A percentile compares a stretch with the other conserved stretches of the same genome.
Conservation (phyloP, 1,284 basidiomycete species). For the Ceratobasidium sp. region DNA sequence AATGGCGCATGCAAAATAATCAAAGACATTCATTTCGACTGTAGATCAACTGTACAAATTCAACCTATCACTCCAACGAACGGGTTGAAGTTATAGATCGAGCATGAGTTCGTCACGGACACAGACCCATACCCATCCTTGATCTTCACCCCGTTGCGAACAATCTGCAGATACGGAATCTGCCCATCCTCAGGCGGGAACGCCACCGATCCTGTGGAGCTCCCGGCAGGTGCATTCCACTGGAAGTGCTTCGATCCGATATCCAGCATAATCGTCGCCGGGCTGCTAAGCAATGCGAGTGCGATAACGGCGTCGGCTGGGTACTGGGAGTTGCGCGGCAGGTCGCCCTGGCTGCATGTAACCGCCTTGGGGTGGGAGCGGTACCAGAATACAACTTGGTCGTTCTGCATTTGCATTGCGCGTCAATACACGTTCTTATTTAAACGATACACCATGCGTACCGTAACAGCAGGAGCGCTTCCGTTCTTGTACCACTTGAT, state of each 20-base stretch:
- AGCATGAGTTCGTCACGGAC: slow-evolving; percentile 46
- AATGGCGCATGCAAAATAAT: too few relatives aligned
- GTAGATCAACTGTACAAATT: background rate
- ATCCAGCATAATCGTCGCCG: slow-evolving; percentile 53
- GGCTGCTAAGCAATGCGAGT: slow-evolving; percentile 52
- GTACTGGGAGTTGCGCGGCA: slow-evolving; percentile 53
- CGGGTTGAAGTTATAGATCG: slow-evolving; percentile 41
- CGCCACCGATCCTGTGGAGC: slow-evolving; percentile 53
- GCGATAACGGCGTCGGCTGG: slow-evolving; percentile 54
- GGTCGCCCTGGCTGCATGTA: slow-evolving; percentile 50
- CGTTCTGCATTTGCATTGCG: slow-evolving; percentile 40
- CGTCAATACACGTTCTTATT: background rate
- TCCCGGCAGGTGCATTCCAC: slow-evolving; percentile 52
- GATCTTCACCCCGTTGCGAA: slow-evolving; percentile 48
- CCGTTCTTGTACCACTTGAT: slow-evolving; percentile 54
- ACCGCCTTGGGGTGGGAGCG: slow-evolving; percentile 52
- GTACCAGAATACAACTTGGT: slow-evolving; percentile 55
- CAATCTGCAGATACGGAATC: slow-evolving; percentile 53
- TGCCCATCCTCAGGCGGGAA: slow-evolving; percentile 54
- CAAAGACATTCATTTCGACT: too few relatives aligned
- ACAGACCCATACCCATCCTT: slow-evolving; percentile 52
- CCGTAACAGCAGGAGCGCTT: slow-evolving; percentile 49
- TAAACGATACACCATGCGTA: background rate
- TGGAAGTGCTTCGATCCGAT: slow-evolving; percentile 52
- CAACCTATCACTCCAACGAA: slow-evolving; percentile 37